Evolutionary conservation across 768 basidiomycete genomes (phyloP).

Genomic region (Lactifluus rugatus): DNA sequence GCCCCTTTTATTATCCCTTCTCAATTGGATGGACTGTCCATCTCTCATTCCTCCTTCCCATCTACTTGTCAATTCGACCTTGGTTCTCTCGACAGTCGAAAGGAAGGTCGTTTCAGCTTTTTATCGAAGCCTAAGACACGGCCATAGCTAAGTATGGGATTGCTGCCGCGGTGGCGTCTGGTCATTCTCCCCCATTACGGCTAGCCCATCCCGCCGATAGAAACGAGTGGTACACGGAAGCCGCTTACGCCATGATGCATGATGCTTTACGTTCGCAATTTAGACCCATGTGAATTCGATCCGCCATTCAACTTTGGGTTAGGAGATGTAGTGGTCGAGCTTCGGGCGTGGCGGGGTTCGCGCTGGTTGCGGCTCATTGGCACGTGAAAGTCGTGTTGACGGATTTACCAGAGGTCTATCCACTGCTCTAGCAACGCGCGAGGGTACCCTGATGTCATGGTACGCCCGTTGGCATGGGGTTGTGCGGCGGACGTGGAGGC

Average conservation of each 20-base stretch:
- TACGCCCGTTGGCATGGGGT: slow-evolving; percentile 69
- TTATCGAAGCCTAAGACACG: slow-evolving; percentile 37
- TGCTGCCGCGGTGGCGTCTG: slow-evolving; percentile 79
- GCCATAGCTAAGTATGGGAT: slow-evolving; percentile 71
- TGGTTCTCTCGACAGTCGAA: not conserved
- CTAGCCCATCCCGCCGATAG: slow-evolving; percentile 29
- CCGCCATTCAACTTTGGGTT: slow-evolving; percentile 37
- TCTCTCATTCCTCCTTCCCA: slow-evolving; percentile 8
- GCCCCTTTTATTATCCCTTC: too few species aligned
- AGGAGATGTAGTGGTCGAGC: slow-evolving; percentile 46
- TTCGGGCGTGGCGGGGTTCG: slow-evolving; percentile 60
- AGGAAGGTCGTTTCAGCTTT: not conserved
- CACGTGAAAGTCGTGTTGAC: slow-evolving; percentile 41
- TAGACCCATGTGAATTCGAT: slow-evolving; percentile 37
- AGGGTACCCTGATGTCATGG: slow-evolving; percentile 25
- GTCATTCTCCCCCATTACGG: slow-evolving; percentile 30
- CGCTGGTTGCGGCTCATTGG: slow-evolving; percentile 21
- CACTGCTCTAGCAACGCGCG: slow-evolving; percentile 36
- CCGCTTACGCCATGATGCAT: slow-evolving; percentile 51
- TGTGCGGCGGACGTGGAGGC: slow-evolving; percentile 32
- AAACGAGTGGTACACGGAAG: slow-evolving; percentile 46
- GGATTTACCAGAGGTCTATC: slow-evolving; percentile 68
- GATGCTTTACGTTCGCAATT: slow-evolving; percentile 41
- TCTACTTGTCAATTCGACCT: not conserved
- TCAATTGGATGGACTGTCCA: slow-evolving; percentile 9